Evolutionary conservation across 2,329 filamentous ascomycete species (phyloP), one percentile per base, ranked within the genome.

Genomic region (Paecilomyces dactylethromorphus): DNA sequence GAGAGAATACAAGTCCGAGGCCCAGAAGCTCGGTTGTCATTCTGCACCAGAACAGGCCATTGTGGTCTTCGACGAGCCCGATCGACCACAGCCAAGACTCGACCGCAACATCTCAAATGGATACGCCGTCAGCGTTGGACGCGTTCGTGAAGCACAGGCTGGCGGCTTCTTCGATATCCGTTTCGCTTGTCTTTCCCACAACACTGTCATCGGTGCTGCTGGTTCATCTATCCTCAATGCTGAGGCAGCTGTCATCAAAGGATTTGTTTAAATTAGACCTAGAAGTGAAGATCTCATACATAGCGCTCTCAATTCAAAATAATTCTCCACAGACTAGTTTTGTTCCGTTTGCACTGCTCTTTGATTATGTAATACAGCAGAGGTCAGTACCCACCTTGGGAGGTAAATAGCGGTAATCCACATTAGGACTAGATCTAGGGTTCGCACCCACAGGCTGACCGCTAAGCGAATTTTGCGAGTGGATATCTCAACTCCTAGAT

Each of bases 201-300:
- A 90, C 70, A 90, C 93, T 62, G 89, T 99, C 58, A 93, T 99
- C 72, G 93, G 93, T 64, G 94, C 94, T 32, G 92, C 93, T n/a
- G 94, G 94, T 11, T 95, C 91, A 1, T 96, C 91, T 32, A 96
- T 97, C 76, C 76, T 97, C 67, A 97, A 97, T 69, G 92, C 92
- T 29, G 93, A 97, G 75, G 91, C 92, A 29, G 91, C 92, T 24
- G 87, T 96, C 11, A 84, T 97, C 64, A 95, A 96, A 80, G 93
- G 92, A 4, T 91, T 88, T 69, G 82, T 92, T 63, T 92, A 81
- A 66, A 61, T 54, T 54, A 61, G 61, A 63, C 59, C 53, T 51
- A 60, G 53, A 61, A 59, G 59, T 59, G 59, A 51, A 52, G 50
- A 52, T 52, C 50, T 52, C 50, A 52, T 29, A 52, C 26, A 52